phyloP scores from a whole-genome alignment of 306 rosid genomes.

The Gynostemma pentaphyllum region DNA sequence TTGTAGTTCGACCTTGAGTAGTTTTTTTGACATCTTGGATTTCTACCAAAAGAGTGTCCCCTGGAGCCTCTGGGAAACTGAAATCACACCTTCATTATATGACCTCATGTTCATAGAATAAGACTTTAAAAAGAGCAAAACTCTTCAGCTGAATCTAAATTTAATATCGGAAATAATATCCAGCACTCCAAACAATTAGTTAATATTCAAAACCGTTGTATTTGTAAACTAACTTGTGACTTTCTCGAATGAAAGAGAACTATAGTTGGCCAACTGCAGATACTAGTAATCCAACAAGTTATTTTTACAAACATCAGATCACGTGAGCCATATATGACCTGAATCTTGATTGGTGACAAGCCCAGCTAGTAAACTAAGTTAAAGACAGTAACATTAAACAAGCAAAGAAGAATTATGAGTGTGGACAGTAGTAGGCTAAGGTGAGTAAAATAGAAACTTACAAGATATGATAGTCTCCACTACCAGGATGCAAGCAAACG shows the following conservation, averaged over 20 bases:
- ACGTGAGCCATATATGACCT: neutral
- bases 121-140: neutral
- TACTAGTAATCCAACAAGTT: neutral
- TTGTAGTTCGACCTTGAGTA: slow-evolving; percentile 64
- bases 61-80: slow-evolving; percentile 93
- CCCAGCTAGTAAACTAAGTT: neutral
- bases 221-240: no score
- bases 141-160: neutral
- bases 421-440: no score
- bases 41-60: slow-evolving; percentile 70
- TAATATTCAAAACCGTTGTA: no score
- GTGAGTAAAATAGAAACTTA: slow-evolving; percentile 26
- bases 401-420: no score
- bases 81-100: slow-evolving; percentile 15
- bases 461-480: slow-evolving; percentile 83
- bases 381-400: no score
- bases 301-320: neutral
- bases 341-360: neutral
- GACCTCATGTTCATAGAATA: neutral
- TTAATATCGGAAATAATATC: neutral
- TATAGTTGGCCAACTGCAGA: no score
- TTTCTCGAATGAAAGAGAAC: no score
- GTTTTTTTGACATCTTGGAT: slow-evolving; percentile 60
- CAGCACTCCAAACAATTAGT: no score
- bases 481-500: slow-evolving; percentile 55